A percentile compares a stretch with the other conserved stretches of the same genome.
Evolutionary conservation across 768 basidiomycete species (phyloP).

Genomic region (Suillus weaverae): DNA sequence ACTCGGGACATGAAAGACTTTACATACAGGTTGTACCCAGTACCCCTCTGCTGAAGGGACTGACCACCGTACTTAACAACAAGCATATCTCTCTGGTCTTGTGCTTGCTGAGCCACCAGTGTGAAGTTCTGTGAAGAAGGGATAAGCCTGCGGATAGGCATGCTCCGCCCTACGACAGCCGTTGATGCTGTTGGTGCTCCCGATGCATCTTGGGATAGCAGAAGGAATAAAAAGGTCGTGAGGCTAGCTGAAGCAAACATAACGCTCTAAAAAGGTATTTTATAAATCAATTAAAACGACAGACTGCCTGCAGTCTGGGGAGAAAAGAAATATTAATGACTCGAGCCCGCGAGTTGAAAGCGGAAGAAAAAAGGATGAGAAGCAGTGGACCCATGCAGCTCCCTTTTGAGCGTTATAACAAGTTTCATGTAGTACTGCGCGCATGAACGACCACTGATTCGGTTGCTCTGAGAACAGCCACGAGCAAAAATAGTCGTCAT

Average conservation of each 20-base stretch:
- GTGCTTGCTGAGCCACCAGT: slow-evolving; percentile 31
- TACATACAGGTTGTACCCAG: slow-evolving; percentile 50
- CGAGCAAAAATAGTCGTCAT: neutral
- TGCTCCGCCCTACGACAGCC: neutral
- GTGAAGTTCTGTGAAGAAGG: slow-evolving; percentile 3
- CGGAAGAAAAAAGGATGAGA: neutral
- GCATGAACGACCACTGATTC: neutral
- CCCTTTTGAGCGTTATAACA: neutral
- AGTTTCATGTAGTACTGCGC: neutral
- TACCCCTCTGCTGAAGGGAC: slow-evolving; percentile 34
- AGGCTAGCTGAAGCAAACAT: slow-evolving; percentile 4
- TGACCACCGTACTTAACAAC: slow-evolving; percentile 43
- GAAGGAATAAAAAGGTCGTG: neutral
- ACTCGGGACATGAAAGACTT: neutral
- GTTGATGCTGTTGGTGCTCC: neutral
- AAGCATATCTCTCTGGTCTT: slow-evolving; percentile 39
- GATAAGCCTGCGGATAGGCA: slow-evolving; percentile 1
- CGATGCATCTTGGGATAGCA: neutral
- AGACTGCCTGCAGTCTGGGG: slow-evolving; percentile 4
- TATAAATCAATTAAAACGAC: neutral
- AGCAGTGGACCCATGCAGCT: neutral
- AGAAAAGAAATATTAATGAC: neutral
- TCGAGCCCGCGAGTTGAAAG: neutral
- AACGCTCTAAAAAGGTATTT: neutral
- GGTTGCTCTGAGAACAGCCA: neutral